These are phyloP conservation scores for Cladorrhinum sp. DNA, from an alignment of 2,329 filamentous ascomycete genomes.

Conservation along the genomic window DNA sequence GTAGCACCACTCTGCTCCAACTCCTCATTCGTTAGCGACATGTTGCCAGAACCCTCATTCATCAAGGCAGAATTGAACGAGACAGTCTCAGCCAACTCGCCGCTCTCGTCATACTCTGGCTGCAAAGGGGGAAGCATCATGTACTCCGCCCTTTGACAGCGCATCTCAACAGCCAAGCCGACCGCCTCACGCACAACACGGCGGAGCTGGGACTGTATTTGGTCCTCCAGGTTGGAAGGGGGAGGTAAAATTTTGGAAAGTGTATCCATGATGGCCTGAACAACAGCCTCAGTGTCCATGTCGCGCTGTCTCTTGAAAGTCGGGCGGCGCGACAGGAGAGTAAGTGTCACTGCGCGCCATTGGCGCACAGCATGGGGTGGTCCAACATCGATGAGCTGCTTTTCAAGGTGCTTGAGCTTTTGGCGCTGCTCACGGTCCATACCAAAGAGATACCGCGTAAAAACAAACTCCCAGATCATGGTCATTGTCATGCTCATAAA, in stretches of 20 bases:
- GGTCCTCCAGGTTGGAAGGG: conserved; percentile 72
- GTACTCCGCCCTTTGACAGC: conserved; percentile 92
- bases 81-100: conserved; percentile 83
- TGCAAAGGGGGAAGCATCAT: conserved; percentile 96
- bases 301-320: conserved; percentile 80
- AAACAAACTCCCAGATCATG: conserved; percentile 99
- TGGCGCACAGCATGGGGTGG: conserved; percentile 86
- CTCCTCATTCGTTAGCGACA: conserved; percentile 66
- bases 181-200: conserved; percentile 88
- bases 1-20: conserved; percentile 73
- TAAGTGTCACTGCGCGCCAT: conserved; percentile 94
- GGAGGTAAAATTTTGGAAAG: conserved; percentile 83
- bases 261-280: conserved; percentile 82
- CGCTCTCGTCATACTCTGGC: conserved; percentile 91
- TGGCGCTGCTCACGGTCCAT: conserved; percentile 98
- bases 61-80: conserved; percentile 91
- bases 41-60: conserved; percentile 78
- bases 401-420: conserved; percentile 94
- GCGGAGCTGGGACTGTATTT: conserved; percentile 79
- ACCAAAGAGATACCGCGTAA: conserved; percentile 95
- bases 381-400: conserved; percentile 83
- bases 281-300: conserved; percentile 92
- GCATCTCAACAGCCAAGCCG: conserved; percentile 92
- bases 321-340: conserved; percentile 75
- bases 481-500: conserved; percentile 99